Base-by-base conservation (phyloP, 164 flowering plant species). In the Liquidambar formosana region DNA sequence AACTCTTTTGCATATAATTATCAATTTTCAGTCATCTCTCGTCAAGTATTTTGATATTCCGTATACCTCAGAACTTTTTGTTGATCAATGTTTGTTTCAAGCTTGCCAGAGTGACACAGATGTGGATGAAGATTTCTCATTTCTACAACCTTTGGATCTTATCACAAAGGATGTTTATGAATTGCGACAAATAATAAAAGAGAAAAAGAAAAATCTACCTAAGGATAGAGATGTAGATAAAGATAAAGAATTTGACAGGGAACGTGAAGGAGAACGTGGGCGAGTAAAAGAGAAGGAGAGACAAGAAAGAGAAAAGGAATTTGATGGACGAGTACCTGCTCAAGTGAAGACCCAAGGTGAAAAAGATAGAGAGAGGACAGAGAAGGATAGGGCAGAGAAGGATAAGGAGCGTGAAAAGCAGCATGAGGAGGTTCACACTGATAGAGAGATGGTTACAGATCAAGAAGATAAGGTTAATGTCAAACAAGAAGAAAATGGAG, bases 71-170 rank as follows among this genome's bases (percentile, higher is more conserved):
- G 57, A 54, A 11, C 38, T 67, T 70, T 64, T 27, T 68, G 48
- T 74, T 79, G 66, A 85, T 77, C 47, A 45, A 56, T 73, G 57
- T 70, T 74, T 83, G 22, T 64, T 76, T 74, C 57, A 59, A 63
- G 75, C 59, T 71, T 76, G 70, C 69, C 86, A 95, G 99, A 78
- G 75, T 79, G 97, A 95, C 73, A 61, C 85, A 69, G 99, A 95
- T 69, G 75, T 78, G 69, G 99, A 95, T 72, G 97, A 93, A 59
- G 99, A 93, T 73, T 95, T 95, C 78, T 86, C 94, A 49, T 89
- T 93, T 66, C 74, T 95, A 52, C 92, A 93, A 78, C 97, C 99
- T 10, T 65, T 93, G 81, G 99, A 95, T 83, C 89, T 95, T 65
- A 93, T 95, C 22, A 91, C 99, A 44, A 95, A 93, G 74, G 86